Evolutionary conservation across 345 rosid species (phyloP).

Genomic region (Geranium rotundifolium): DNA sequence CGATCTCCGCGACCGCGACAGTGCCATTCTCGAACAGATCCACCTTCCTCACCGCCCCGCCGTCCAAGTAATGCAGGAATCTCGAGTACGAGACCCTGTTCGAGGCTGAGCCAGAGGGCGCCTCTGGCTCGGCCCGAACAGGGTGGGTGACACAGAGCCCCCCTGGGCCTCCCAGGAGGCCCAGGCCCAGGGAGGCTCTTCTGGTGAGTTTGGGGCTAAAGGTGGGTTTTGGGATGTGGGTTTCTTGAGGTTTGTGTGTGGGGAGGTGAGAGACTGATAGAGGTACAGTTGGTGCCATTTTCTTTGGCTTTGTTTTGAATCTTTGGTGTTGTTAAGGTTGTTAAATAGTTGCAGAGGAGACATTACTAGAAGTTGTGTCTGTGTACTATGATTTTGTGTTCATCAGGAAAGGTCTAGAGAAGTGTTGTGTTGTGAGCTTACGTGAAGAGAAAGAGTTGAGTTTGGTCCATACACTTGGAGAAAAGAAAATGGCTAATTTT

Average conservation of each 20-base stretch:
- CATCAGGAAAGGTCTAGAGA: background rate
- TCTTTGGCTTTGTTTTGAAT: background rate
- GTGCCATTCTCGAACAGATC: constrained; percentile 69
- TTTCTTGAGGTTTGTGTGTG: constrained; percentile 29
- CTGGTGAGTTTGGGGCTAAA: constrained; percentile 18
- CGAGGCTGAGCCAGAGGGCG: constrained; percentile 37
- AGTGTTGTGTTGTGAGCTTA: background rate
- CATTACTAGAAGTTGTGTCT: background rate
- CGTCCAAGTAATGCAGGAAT: constrained; percentile 50
- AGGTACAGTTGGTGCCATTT: constrained; percentile 38
- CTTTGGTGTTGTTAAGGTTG: background rate
- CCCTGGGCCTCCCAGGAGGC: constrained; percentile 15
- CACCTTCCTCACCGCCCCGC: constrained; percentile 47
- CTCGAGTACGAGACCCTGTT: constrained; percentile 48
- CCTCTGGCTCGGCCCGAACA: constrained; percentile 47
- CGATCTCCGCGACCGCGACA: constrained; percentile 51
- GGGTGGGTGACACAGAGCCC: constrained; percentile 15
- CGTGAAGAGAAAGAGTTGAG: too few relatives aligned
- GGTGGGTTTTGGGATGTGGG: constrained; percentile 17
- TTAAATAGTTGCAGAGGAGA: constrained; percentile 7
- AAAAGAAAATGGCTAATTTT: too few relatives aligned
- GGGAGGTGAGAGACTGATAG: constrained; percentile 24
- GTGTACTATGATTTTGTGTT: background rate
- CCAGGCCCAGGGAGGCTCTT: constrained; percentile 33
- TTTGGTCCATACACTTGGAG: background rate